Base-by-base conservation (phyloP, 139 green algal species). In the Eudorina sp. region DNA sequence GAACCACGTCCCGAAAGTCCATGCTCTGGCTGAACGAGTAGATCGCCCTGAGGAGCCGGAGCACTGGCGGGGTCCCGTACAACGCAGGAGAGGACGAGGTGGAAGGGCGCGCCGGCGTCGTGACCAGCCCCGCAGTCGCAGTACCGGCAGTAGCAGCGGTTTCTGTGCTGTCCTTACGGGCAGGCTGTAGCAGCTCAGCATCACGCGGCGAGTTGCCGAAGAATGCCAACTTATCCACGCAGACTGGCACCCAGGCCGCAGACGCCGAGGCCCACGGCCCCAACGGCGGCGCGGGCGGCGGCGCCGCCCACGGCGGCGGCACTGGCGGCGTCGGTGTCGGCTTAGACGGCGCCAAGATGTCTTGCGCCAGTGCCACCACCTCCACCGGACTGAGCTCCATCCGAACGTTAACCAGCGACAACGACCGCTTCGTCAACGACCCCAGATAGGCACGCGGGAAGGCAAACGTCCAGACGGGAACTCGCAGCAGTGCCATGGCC, bases 301-400 rank as follows among this genome's bases (percentile, higher is more conserved):
- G 34, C 31, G 34, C 13, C 68, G 14, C 14, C 55, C n/a, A n/a
- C 64, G 64, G 31, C 11, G 64, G 11, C n/a, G 38, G 18, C 68
- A 38, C 1, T 2, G 68, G 68, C 38, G 38, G 11, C 68, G 68
- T 11, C 19, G 46, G 29, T 46, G 45, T 14, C 74, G 74, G 46
- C 46, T 43, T 1, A 27, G 29, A 5, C 27, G 74, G 45, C 46
- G n/a, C 70, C 70, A 38, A 14, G 19, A 13, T 31, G 70, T 79
- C 70, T 40, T 55, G 14, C 74, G 46, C 74, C 45, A n/a, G 31
- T 27, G 5, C 29, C 74, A 46, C 46, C 45, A 64, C 74, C 46
- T 64, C 46, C 74, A 62, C 74, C 31, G 46, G 74, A 29, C 46
- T 46, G n/a, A 82, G 45, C 48, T 27, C 45, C 43, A 82, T 45